Conservation (phyloP, 2,329 filamentous ascomycete genomes). For the Fragosphaeria purpurea region DNA sequence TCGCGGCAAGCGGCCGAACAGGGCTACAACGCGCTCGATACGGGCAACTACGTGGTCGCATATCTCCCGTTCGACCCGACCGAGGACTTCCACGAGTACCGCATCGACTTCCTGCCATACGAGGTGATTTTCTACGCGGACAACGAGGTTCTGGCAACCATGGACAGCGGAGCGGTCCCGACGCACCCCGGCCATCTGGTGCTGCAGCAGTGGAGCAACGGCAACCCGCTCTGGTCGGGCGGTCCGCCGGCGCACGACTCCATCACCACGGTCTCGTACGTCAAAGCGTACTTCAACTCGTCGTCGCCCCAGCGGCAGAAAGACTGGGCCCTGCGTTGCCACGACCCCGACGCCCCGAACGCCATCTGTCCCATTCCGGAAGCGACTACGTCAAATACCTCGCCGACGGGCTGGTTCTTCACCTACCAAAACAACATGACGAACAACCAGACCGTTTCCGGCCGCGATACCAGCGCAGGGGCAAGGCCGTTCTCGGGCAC, state of each 20-base stretch:
- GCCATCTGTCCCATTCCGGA: slow-evolving; percentile 43
- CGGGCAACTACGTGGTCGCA: slow-evolving; percentile 46
- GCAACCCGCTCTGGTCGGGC: slow-evolving; percentile 58
- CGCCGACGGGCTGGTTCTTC: slow-evolving; percentile 38
- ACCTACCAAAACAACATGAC: slow-evolving; percentile 34
- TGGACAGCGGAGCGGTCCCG: slow-evolving; percentile 49
- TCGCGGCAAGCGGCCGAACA: slow-evolving; percentile 46
- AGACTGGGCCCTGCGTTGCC: slow-evolving; percentile 33
- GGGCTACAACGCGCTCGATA: slow-evolving; percentile 53
- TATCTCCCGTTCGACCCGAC: slow-evolving; percentile 58
- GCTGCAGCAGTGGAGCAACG: slow-evolving; percentile 71
- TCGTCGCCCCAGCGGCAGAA: slow-evolving; percentile 32
- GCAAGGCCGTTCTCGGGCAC: not conserved
- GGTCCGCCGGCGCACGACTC: slow-evolving; percentile 58
- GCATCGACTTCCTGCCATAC: slow-evolving; percentile 60
- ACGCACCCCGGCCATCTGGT: slow-evolving; percentile 53
- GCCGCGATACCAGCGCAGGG: slow-evolving; percentile 1
- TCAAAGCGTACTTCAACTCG: slow-evolving; percentile 75
- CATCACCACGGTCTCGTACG: slow-evolving; percentile 53
- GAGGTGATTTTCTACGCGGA: slow-evolving; percentile 62
- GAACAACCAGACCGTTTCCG: slow-evolving; percentile 33
- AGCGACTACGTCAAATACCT: slow-evolving; percentile 23
- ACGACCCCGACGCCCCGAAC: slow-evolving; percentile 22
- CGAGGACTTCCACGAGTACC: slow-evolving; percentile 62
- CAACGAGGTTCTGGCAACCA: slow-evolving; percentile 42